These are phyloP conservation scores for Candida berthetii DNA, from an alignment of 805 yeast genomes.

Conservation along the genomic window DNA sequence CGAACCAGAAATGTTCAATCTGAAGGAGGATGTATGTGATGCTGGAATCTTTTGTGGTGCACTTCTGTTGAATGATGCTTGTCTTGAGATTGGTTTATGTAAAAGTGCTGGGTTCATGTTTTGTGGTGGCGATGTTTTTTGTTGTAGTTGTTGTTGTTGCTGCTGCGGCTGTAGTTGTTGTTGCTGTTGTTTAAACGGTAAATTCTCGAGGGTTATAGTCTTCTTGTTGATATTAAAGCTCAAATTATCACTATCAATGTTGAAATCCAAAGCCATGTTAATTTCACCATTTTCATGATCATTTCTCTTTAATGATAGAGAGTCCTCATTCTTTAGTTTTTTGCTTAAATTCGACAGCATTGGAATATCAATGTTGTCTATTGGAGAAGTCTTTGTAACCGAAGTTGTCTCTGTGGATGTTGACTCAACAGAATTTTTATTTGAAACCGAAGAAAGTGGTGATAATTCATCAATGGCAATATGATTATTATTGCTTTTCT, in stretches of 20 bases:
- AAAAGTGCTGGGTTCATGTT: not conserved
- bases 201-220: slow-evolving; percentile 2
- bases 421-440: slow-evolving; percentile 16
- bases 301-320: not conserved
- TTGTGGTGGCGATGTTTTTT: no score
- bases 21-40: not conserved
- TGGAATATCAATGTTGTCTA: not conserved
- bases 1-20: not conserved
- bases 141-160: not conserved
- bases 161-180: not conserved
- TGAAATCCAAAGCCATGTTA: slow-evolving; percentile 32
- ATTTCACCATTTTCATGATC: slow-evolving; percentile 30
- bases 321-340: not conserved
- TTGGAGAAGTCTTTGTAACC: slow-evolving; percentile 1
- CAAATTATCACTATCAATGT: slow-evolving; percentile 19
- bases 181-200: not conserved
- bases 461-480: slow-evolving; percentile 10
- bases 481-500: slow-evolving; percentile 1
- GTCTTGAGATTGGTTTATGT: not conserved
- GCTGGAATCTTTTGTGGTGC: not conserved
- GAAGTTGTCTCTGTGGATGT: slow-evolving; percentile 7
- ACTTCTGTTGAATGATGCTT: not conserved
- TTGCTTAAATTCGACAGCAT: not conserved
- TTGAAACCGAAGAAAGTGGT: slow-evolving; percentile 16
- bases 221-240: slow-evolving; percentile 9